phyloP scores from a whole-genome alignment of 2,329 filamentous ascomycete species.

The Cladophialophora carrionii region DNA sequence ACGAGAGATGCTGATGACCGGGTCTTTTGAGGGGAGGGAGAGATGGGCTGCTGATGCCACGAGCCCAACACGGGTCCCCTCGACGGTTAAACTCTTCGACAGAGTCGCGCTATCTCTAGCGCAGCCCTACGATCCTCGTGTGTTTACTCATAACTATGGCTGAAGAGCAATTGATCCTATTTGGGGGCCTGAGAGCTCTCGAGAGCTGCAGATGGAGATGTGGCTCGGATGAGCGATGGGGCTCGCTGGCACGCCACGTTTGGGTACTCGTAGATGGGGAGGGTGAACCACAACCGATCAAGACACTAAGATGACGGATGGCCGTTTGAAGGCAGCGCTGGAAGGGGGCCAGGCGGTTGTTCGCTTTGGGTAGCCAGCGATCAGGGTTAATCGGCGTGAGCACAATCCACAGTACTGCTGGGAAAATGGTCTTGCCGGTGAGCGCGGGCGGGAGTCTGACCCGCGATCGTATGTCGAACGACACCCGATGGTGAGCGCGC shows the following conservation, averaged over 20 bases:
- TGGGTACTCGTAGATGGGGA: slow-evolving; percentile 16
- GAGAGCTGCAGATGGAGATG: slow-evolving; percentile 19
- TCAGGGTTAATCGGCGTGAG: slow-evolving; percentile 11
- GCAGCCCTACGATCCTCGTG: slow-evolving; percentile 27
- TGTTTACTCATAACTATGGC: slow-evolving; percentile 17
- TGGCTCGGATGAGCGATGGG: slow-evolving; percentile 19
- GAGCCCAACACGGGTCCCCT: slow-evolving; percentile 20
- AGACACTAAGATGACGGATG: slow-evolving; percentile 21
- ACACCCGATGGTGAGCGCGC: slow-evolving; percentile 9
- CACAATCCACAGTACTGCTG: slow-evolving; percentile 16
- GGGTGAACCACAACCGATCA: slow-evolving; percentile 15
- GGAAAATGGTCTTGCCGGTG: slow-evolving; percentile 13
- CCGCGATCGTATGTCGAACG: slow-evolving; percentile 17
- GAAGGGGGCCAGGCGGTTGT: slow-evolving; percentile 25
- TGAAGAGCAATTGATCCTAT: slow-evolving; percentile 24
- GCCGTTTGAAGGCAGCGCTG: slow-evolving; percentile 14
- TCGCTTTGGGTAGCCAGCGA: slow-evolving; percentile 23
- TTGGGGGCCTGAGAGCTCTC: slow-evolving; percentile 27
- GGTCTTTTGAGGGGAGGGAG: slow-evolving; percentile 20
- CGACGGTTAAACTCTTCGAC: slow-evolving; percentile 29
- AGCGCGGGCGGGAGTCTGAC: slow-evolving; percentile 27
- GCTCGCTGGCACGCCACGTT: slow-evolving; percentile 18
- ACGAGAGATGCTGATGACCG: slow-evolving; percentile 24
- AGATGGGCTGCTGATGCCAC: slow-evolving; percentile 28
- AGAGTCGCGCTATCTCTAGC: slow-evolving; percentile 21